Base-by-base conservation (phyloP, 2,329 filamentous ascomycete genomes). In the Scytalidium lignicola region DNA sequence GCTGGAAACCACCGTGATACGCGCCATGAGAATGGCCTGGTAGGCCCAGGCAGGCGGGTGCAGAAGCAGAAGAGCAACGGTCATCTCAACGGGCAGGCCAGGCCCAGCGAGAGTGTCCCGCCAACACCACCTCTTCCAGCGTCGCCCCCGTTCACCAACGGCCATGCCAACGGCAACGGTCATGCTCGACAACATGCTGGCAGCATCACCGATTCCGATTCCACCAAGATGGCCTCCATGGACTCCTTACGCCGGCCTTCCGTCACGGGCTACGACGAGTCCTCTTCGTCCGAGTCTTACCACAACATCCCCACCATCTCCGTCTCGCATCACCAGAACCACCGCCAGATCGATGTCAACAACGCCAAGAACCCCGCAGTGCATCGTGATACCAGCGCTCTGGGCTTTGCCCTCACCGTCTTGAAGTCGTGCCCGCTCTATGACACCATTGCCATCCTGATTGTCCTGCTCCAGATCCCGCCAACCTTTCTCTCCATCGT, bases 361-460 rank as follows among this genome's bases (percentile, higher is more conserved):
- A 78, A 79, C 57, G 78, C 81, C 64, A 85, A 85, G 67, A 80
- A 85, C 59, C 74, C 77, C 57, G 76, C 84, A 51, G 77, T 86
- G 48, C 85, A 87, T 63, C 83, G 83, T 58, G 82, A 86, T 64
- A 75, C 83, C 48, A 86, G 86, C 51, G 82, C 88, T 43, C 71
- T 95, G 58, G 84, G 88, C 60, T 76, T 95, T 56, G 86, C 87
- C 55, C 80, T 88, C 58, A 96, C 90, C 48, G 92, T 97, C 61
- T 81, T 97, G 66, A 84, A 83, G 62, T 90, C 90, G 46, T 92
- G 91, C 62, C 92, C 92, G 47, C 83, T 96, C 64, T 88, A 90
- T 72, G 92, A 97, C 72, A 96, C 92, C 53, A 89, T 96, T 70
- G 90, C 92, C 65, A 96, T 97, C 63, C 83, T 97, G 67, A 96